phyloP scores from a whole-genome alignment of 441 rosid species.

The Daphne laureola region DNA sequence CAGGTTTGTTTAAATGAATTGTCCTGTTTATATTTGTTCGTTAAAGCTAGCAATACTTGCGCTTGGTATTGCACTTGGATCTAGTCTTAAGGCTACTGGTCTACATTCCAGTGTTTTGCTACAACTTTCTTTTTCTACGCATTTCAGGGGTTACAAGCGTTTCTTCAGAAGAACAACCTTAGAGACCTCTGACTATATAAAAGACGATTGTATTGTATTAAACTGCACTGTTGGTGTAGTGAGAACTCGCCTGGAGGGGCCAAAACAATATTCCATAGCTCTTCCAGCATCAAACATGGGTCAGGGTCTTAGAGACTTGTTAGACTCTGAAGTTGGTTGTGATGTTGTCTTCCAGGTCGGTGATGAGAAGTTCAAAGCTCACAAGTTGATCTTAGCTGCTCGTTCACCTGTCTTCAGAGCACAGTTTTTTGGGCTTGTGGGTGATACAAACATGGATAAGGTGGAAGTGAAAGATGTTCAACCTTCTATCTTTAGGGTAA shows the following conservation, averaged over 20 bases:
- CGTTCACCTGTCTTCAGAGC: slow-evolving; percentile 82
- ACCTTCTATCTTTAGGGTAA: slow-evolving; percentile 79
- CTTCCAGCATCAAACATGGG: slow-evolving; percentile 74
- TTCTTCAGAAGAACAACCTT: slow-evolving; percentile 52
- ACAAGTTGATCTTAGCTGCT: slow-evolving; percentile 65
- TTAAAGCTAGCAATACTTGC: no score
- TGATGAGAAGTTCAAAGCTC: slow-evolving; percentile 63
- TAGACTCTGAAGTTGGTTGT: slow-evolving; percentile 69
- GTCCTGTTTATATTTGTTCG: no score
- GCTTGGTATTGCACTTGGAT: no score
- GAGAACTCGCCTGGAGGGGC: slow-evolving; percentile 61
- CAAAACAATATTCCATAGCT: slow-evolving; percentile 52
- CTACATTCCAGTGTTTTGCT: no score
- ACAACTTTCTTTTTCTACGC: slow-evolving; percentile 4
- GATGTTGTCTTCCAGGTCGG: slow-evolving; percentile 68
- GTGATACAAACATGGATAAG: slow-evolving; percentile 48
- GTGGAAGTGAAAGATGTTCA: slow-evolving; percentile 61
- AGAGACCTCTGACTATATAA: slow-evolving; percentile 64
- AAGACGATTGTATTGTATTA: slow-evolving; percentile 65
- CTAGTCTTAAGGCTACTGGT: no score
- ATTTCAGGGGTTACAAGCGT: slow-evolving; percentile 82
- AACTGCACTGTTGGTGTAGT: slow-evolving; percentile 87
- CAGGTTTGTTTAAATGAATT: no score
- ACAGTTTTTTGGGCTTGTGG: slow-evolving; percentile 73
- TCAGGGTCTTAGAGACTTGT: slow-evolving; percentile 51